Conservation (phyloP, 1,284 basidiomycete genomes). For the Cerrena zonata region DNA sequence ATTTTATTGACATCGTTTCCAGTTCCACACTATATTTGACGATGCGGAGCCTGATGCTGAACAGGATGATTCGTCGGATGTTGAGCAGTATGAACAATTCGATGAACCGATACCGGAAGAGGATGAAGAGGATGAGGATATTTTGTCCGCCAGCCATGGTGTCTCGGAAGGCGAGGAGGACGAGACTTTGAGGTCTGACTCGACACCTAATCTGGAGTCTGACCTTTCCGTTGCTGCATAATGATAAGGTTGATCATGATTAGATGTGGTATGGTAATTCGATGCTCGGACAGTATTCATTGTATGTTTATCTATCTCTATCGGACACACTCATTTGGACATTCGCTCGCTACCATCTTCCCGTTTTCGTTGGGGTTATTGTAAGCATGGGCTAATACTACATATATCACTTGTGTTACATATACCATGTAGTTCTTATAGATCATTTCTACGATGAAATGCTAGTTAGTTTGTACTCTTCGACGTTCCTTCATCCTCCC, state of each 20-base stretch:
- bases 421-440: neutral
- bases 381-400: neutral
- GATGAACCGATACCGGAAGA: slow-evolving; percentile 45
- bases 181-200: neutral
- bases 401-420: neutral
- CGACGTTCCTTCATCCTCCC: neutral
- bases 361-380: neutral
- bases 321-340: slow-evolving; percentile 9
- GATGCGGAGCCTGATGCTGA: slow-evolving; percentile 32
- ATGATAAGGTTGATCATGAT: neutral
- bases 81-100: slow-evolving; percentile 39
- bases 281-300: neutral
- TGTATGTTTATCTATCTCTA: slow-evolving; percentile 1
- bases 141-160: slow-evolving; percentile 12
- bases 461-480: neutral
- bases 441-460: neutral
- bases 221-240: neutral
- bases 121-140: slow-evolving; percentile 37
- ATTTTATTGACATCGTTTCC: neutral
- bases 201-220: neutral
- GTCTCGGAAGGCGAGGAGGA: slow-evolving; percentile 2
- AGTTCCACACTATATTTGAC: slow-evolving; percentile 50
- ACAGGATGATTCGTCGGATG: slow-evolving; percentile 36
- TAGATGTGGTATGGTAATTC: neutral
- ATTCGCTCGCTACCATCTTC: neutral